Evolutionary conservation across 1,284 basidiomycete genomes (phyloP).

Genomic region (Termitomyces sp.): DNA sequence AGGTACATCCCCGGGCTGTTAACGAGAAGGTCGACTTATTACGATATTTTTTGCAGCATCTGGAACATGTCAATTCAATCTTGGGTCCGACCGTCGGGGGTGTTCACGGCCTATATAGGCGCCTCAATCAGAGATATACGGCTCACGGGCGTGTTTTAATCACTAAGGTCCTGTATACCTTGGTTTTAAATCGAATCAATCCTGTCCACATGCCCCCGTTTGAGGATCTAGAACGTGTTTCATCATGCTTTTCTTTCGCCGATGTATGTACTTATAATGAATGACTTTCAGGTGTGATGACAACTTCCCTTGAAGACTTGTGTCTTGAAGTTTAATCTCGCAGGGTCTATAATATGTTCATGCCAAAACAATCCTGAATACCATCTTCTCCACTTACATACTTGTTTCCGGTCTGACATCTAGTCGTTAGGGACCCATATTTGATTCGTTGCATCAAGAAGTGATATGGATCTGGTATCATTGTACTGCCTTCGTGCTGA

Average conservation of each 20-base stretch:
- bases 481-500: neutral
- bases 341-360: neutral
- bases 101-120: slow-evolving; percentile 31
- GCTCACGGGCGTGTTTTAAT: slow-evolving; percentile 20
- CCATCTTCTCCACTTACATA: neutral
- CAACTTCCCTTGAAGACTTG: no score
- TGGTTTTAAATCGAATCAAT: no score
- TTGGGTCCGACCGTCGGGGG: slow-evolving; percentile 31
- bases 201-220: no score
- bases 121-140: slow-evolving; percentile 33
- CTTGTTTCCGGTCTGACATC: neutral
- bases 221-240: no score
- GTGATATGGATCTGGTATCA: neutral
- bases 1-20: slow-evolving; percentile 26
- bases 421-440: neutral
- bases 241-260: no score
- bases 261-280: no score
- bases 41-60: slow-evolving; percentile 20
- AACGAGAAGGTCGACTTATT: neutral
- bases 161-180: no score
- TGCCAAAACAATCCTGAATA: neutral
- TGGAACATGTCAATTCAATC: slow-evolving; percentile 32
- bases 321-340: neutral
- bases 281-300: neutral
- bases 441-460: neutral